Evolutionary conservation across 768 basidiomycete species (phyloP).

Genomic region (Lentinula sp.): DNA sequence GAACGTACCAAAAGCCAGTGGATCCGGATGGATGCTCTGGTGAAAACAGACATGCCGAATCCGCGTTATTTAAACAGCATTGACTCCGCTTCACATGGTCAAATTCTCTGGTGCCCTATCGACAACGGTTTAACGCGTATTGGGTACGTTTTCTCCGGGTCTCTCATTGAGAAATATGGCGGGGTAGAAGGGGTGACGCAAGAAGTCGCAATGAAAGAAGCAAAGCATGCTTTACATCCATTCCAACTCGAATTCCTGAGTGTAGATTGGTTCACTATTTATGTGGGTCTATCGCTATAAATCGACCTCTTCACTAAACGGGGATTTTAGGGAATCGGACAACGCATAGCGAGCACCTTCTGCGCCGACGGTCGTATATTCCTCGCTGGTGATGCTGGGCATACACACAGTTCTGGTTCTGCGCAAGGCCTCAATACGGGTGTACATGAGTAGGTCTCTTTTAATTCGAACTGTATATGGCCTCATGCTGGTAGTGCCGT

Average conservation of each 20-base stretch:
- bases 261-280: slow-evolving; percentile 13
- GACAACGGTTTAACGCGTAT: slow-evolving; percentile 11
- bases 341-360: slow-evolving; percentile 10
- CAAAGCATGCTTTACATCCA: slow-evolving; percentile 10
- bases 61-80: slow-evolving; percentile 8
- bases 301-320: neutral
- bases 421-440: slow-evolving; percentile 12
- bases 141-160: slow-evolving; percentile 8
- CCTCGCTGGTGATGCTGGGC: slow-evolving; percentile 11
- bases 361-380: slow-evolving; percentile 6
- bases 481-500: slow-evolving; percentile 3
- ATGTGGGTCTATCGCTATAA: slow-evolving; percentile 2
- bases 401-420: slow-evolving; percentile 10
- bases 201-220: slow-evolving; percentile 6
- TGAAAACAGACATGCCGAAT: slow-evolving; percentile 12
- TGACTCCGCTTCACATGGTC: slow-evolving; percentile 9
- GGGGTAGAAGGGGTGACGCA: slow-evolving; percentile 8
- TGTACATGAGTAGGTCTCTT: slow-evolving; percentile 7
- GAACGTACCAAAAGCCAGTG: slow-evolving; percentile 8
- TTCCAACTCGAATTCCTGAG: slow-evolving; percentile 10
- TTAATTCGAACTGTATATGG: neutral
- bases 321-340: slow-evolving; percentile 8
- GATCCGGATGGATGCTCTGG: slow-evolving; percentile 13
- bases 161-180: slow-evolving; percentile 4
- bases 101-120: slow-evolving; percentile 12